Evolutionary conservation across 2,329 filamentous ascomycete species (phyloP), one percentile per base, ranked within the genome.

Genomic region (Penicillium oxalicum): DNA sequence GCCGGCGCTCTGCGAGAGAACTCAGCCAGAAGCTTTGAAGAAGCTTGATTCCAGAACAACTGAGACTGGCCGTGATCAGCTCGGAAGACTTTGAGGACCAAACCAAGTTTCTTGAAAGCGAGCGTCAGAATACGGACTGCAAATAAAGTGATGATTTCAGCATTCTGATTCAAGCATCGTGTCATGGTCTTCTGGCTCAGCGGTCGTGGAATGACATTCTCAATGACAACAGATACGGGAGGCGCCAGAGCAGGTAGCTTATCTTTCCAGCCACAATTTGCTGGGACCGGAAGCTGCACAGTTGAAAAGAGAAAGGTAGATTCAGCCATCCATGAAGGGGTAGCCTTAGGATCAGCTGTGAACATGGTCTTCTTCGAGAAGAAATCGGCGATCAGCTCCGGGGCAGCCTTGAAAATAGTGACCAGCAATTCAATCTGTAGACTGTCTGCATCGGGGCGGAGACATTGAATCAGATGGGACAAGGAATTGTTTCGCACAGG

Each of bases 261-360:
- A 9, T 79, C 76, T 36, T 75, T 75, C 57, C 83, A 81, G 9
- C 89, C 89, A 62, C 91, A 88, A 51, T 79, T 80, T 26, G 73
- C 64, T 2, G 91, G 91, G 2, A 95, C 74, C 1, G 84, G 82
- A 33, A 94, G 74, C 49, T 85, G 80, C 40, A 96, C 82, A 1
- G 84, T 82, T 52, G 86, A 87, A 68, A 94, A 95, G 4, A 98
- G 72, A 53, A 97, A 88, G 0, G 90, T 83, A 0, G 90, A 89
- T 64, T 94, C 95, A 37, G 91, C 91, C 57, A 97, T 87, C 93
- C 93, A 98, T 0, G 90, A 93, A 39, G 90, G 84, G 3, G 90
- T 93, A 4, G 94, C 77, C 63, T 95, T 97, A 0, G 93, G 91
- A 37, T 97, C 91, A 54, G 95, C 89, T 0, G 84, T 82, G 61